Evolutionary conservation across 768 basidiomycete species (phyloP), one percentile per base, ranked within the genome.

Genomic region (Lentinus brumalis): DNA sequence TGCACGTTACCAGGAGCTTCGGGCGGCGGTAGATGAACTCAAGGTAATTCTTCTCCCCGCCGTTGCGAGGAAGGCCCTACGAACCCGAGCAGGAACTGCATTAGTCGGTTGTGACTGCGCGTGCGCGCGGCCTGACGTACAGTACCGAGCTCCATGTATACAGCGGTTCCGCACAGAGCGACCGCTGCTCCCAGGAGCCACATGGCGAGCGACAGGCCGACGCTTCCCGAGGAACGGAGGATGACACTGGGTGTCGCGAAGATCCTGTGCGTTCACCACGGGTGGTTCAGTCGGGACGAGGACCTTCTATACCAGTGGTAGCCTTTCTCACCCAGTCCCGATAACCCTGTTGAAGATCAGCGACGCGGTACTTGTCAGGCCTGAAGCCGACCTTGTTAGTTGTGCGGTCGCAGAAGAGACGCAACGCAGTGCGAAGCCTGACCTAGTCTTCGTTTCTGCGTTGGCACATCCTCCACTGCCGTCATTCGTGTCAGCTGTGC

Each of bases 311-410:
- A 50, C 39, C 14, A 16, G 35, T 16, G 12, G 18, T 26, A 31
- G 7, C 15, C 5, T 12, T 0, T 8, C 5, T 18, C 59, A 86
- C 89, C 89, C 88, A 18, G 87, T 85, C 18, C 89, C 88, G 32
- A 90, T 86, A n/a, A 89, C 80, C 31, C 86, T 81, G 67, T 91
- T 91, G 76, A 90, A 89, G 40, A 91, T 86, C 45, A 91, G 81
- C 63, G 83, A 86, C 2, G 83, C 72, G 4, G 86, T 83, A 60
- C 64, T 68, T 15, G 39, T 45, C 41, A 54, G 46, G 15, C 58
- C 70, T 66, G 40, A 38, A 21, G 6, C 11, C 12, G 41, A 29
- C 16, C 38, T 9, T 14, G 38, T 16, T 40, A 51, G 26, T 26
- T 12, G 3, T 38, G 11, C 2, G 45, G 15, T 21, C 16, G 14